Evolutionary conservation across 2,329 filamentous ascomycete genomes (phyloP), one percentile per base, ranked within the genome.

Genomic region (Cladosporium sp.): DNA sequence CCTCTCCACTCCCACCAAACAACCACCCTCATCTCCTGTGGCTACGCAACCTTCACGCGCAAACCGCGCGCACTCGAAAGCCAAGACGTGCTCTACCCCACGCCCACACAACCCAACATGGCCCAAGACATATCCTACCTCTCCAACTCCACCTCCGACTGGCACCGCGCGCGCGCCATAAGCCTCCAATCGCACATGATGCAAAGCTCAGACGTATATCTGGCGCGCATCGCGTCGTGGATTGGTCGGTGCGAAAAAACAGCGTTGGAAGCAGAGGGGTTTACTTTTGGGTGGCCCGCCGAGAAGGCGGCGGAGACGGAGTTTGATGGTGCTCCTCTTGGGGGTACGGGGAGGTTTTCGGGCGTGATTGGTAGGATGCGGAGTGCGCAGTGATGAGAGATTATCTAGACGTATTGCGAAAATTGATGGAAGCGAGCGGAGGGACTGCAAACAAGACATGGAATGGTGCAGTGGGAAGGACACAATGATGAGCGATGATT

Each of bases 21-120:
- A 12, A 64, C 84, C 25, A 70, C 72, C 1, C 76, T 85, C 64
- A 75, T 74, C 27, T 84, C 80, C 0, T 85, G 82, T 59, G 82
- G 82, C 43, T 85, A 85, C 57, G 78, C 75, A 29, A 63, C 67
- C 5, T 61, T 84, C 1, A n/a, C n/a, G n/a, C n/a, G n/a, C n/a
- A n/a, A n/a, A n/a, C n/a, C n/a, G n/a, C n/a, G n/a, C n/a, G n/a
- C n/a, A n/a, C n/a, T n/a, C n/a, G n/a, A n/a, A n/a, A n/a, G n/a
- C n/a, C n/a, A n/a, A n/a, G n/a, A n/a, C n/a, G n/a, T n/a, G n/a
- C n/a, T n/a, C n/a, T n/a, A n/a, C n/a, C 45, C 42, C 53, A 55
- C 7, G 47, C 55, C n/a, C 11, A 38, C 16, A 15, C 22, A 42
- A 13, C 50, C 54, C 25, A 46, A 49, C 16, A 9, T 52, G 2